Evolutionary conservation across 331 rosid species (phyloP).

Genomic region (Stylosanthes scabra): DNA sequence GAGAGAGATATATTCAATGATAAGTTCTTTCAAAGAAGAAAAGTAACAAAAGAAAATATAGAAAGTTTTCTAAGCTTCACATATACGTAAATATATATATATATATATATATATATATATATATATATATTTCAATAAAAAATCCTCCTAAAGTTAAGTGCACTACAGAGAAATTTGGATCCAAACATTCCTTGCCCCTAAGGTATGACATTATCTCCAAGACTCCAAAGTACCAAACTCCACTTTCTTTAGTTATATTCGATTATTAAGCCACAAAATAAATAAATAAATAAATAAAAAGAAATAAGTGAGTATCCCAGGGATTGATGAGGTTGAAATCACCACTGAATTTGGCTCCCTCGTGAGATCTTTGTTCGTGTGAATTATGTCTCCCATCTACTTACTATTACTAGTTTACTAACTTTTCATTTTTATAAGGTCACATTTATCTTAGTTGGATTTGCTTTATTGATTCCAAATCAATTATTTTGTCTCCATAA

Average conservation of each 20-base stretch:
- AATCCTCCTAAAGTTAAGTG: too few species aligned
- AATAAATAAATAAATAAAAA: not conserved
- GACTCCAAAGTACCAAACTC: constrained; percentile 51
- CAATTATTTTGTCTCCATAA: constrained; percentile 54
- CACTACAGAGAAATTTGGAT: constrained; percentile 43
- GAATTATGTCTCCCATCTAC: constrained; percentile 48
- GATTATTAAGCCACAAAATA: constrained; percentile 37
- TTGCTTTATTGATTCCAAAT: constrained; percentile 66
- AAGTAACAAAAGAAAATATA: too few species aligned
- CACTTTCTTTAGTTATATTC: constrained; percentile 36
- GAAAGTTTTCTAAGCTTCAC: too few species aligned
- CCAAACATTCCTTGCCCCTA: constrained; percentile 63
- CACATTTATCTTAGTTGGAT: constrained; percentile 39
- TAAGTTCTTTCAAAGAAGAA: too few species aligned
- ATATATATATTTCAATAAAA: too few species aligned
- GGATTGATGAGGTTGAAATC: constrained; percentile 51
- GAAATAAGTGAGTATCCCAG: constrained; percentile 54
- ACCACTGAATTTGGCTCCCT: constrained; percentile 51
- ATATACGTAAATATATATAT: too few species aligned
- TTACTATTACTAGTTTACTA: not conserved
- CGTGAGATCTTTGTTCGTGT: constrained; percentile 57
- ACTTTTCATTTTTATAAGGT: constrained; percentile 16
- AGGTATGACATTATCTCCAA: constrained; percentile 45
- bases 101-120: too few species aligned
- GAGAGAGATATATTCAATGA: too few species aligned